phyloP scores from a whole-genome alignment of 441 rosid genomes.

The Brassica balearica region DNA sequence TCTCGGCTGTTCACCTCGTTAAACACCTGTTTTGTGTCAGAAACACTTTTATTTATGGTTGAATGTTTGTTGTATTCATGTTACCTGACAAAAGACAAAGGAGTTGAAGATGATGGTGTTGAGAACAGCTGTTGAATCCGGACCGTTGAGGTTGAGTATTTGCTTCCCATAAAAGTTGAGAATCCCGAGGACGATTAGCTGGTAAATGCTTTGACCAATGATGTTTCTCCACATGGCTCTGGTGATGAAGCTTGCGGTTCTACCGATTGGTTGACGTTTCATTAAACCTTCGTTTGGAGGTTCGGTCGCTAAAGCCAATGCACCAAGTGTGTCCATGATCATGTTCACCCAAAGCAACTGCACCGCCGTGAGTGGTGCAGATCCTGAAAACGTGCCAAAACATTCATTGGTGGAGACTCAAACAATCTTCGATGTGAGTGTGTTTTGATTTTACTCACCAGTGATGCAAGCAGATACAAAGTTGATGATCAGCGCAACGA shows the following conservation, averaged over 20 bases:
- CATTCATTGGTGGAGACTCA: not conserved
- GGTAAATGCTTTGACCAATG: slow-evolving; percentile 76
- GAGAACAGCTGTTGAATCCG: slow-evolving; percentile 63
- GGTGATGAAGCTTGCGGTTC: slow-evolving; percentile 66
- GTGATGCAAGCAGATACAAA: slow-evolving; percentile 86
- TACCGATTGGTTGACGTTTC: slow-evolving; percentile 65
- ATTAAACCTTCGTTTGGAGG: slow-evolving; percentile 74
- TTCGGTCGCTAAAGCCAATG: slow-evolving; percentile 77
- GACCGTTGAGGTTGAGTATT: slow-evolving; percentile 57
- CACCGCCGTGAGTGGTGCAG: slow-evolving; percentile 85
- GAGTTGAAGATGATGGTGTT: slow-evolving; percentile 81
- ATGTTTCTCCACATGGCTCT: slow-evolving; percentile 81
- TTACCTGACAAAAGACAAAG: slow-evolving; percentile 87
- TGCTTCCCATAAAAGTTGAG: slow-evolving; percentile 65
- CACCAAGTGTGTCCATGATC: slow-evolving; percentile 90
- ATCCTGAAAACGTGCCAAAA: slow-evolving; percentile 50
- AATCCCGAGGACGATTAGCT: slow-evolving; percentile 60
- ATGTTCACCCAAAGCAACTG: slow-evolving; percentile 86
- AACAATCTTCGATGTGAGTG: not conserved
- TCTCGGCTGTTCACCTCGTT: slow-evolving; percentile 92
- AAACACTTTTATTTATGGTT: not conserved
- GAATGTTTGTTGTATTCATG: not conserved
- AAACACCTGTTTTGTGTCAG: slow-evolving; percentile 59
- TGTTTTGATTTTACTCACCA: slow-evolving; percentile 53
- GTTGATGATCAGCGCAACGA: slow-evolving; percentile 72